Base-by-base conservation (phyloP, 2,329 filamentous ascomycete species). In the Sodiomyces alkalinus region DNA sequence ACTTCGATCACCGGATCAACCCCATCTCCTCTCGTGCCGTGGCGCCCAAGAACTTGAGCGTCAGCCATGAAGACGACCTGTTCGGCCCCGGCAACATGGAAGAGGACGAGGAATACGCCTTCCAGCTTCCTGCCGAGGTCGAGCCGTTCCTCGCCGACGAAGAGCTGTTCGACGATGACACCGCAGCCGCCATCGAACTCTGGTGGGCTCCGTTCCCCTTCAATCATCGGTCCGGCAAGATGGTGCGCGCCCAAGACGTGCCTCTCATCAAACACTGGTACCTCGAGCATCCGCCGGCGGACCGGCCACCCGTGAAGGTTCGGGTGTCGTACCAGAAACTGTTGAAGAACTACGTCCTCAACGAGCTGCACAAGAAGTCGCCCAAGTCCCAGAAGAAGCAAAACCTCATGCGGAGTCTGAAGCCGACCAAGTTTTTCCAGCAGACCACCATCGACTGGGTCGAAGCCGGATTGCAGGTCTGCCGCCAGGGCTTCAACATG, bases 141-240 rank as follows among this genome's bases (percentile, higher is more conserved):
- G 78, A 92, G 51, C 85, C 90, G 3, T 98, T 98, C 60, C 63
- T 98, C 40, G 75, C 71, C 0, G 83, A 93, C 5, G 81, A 96
- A 44, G 80, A 90, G 20, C 60, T 98, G 2, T 87, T 85, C 45
- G 94, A 80, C 3, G 73, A 79, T 11, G 82, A 96, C 34, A 98
- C 90, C 4, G 71, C 86, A 3, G 78, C 83, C 9, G 92, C 90
- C 3, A 93, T 98, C 39, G 74, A 83, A 28, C 60, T 98, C 14
- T 98, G 90, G 87, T 98, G 92, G 92, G 87, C 90, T 17, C 92
- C 90, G 15, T 93, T 81, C 48, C 90, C 92, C 1, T 98, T 98
- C 50, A 77, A 98, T 53, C 76, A 85, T 44, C 73, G 90, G 32
- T 96, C 90, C 21, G 90, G 90, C 19, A 79, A 75, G 40, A 98